These are phyloP conservation scores for Emergomyces africanus DNA, from an alignment of 2,329 filamentous ascomycete genomes.

Conservation along the genomic window DNA sequence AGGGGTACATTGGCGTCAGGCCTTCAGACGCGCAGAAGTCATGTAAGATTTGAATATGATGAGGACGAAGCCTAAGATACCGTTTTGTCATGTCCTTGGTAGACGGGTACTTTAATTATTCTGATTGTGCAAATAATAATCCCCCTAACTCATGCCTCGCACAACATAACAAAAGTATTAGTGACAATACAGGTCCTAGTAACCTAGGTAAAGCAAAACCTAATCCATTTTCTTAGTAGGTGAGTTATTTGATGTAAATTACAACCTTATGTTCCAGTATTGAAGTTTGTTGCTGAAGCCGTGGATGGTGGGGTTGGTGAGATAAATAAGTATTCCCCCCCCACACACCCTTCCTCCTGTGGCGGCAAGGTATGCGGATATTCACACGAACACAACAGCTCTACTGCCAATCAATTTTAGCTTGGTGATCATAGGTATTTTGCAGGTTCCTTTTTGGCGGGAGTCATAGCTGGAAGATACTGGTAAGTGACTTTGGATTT, in stretches of 20 bases:
- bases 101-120: background rate
- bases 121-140: background rate
- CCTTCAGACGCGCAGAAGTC: constrained; percentile 2
- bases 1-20: background rate
- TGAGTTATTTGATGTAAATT: background rate
- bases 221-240: background rate
- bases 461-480: background rate
- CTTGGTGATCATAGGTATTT: background rate
- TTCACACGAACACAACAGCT: background rate
- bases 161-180: background rate
- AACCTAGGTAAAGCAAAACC: no score
- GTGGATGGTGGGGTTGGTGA: background rate
- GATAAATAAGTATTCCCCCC: background rate
- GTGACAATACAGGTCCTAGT: background rate
- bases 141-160: background rate
- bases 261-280: background rate
- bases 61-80: background rate
- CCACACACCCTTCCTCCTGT: background rate
- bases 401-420: background rate
- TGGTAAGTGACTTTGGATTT: background rate
- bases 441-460: background rate
- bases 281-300: background rate
- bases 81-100: background rate
- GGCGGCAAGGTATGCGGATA: background rate
- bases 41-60: constrained; percentile 2